A percentile compares a stretch with the other conserved stretches of the same genome.
Evolutionary conservation across 306 rosid genomes (phyloP).

Genomic region (Vicia villosa): DNA sequence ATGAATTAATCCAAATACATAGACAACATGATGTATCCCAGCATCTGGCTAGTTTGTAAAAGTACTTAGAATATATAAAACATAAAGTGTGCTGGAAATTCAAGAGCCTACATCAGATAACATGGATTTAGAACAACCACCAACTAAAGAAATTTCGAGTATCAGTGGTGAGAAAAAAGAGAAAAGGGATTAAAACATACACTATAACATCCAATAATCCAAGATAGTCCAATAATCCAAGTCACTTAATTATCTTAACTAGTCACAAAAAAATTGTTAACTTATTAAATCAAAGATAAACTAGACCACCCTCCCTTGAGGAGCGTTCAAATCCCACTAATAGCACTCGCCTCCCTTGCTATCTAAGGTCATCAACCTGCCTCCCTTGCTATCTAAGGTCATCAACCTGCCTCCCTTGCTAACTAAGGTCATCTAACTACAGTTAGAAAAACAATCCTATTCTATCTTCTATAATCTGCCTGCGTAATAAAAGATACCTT

Average conservation of each 20-base stretch:
- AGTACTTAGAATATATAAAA: too few relatives aligned
- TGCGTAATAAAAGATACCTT: too few relatives aligned
- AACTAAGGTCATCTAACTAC: too few relatives aligned
- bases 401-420: too few relatives aligned
- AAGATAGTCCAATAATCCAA: background rate
- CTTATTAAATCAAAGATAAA: background rate
- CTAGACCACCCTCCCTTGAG: too few relatives aligned
- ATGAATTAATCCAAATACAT: background rate
- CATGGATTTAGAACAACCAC: background rate
- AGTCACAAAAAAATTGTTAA: background rate
- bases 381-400: too few relatives aligned
- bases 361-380: too few relatives aligned
- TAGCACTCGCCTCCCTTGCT: too few relatives aligned
- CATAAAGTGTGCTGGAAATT: background rate
- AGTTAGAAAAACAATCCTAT: too few relatives aligned
- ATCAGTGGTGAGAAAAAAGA: background rate
- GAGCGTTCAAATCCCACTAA: too few relatives aligned
- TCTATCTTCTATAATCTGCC: too few relatives aligned
- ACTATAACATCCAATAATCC: too few relatives aligned
- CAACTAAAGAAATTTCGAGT: background rate
- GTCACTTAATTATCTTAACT: background rate
- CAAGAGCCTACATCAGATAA: background rate
- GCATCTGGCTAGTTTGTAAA: background rate
- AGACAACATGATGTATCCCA: background rate
- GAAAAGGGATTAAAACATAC: background rate